Evolutionary conservation across 345 rosid species (phyloP).

Genomic region (Bruguiera gymnorhiza): DNA sequence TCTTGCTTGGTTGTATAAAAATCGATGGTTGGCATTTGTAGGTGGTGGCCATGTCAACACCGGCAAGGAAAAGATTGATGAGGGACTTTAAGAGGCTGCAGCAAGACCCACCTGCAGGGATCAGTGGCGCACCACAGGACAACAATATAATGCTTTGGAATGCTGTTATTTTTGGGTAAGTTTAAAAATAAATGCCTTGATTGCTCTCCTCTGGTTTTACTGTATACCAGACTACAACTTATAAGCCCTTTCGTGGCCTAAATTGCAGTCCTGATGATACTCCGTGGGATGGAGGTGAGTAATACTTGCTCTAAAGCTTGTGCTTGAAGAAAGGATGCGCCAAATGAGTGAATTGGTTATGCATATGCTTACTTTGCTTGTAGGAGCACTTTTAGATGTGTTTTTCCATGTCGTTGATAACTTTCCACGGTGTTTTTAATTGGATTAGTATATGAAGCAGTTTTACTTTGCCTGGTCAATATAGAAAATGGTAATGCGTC

Average conservation of each 20-base stretch:
- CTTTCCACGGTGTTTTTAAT: background rate
- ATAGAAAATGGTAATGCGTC: too few species aligned
- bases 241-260: slow-evolving; percentile 25
- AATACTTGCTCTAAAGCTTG: slow-evolving; percentile 4
- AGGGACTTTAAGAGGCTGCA: slow-evolving; percentile 39
- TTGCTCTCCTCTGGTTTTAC: background rate
- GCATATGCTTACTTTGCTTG: background rate
- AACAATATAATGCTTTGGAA: slow-evolving; percentile 35
- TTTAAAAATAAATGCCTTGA: background rate
- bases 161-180: slow-evolving; percentile 37
- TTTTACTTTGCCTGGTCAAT: too few species aligned
- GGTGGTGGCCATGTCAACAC: slow-evolving; percentile 26
- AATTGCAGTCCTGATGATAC: slow-evolving; percentile 69
- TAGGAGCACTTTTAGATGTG: background rate
- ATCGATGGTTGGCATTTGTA: background rate
- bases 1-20: background rate
- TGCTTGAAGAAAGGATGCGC: slow-evolving; percentile 4
- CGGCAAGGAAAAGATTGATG: slow-evolving; percentile 34
- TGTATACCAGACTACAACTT: slow-evolving; percentile 12
- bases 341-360: background rate
- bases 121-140: slow-evolving; percentile 37
- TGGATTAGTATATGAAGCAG: too few species aligned
- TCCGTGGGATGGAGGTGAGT: slow-evolving; percentile 83
- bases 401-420: background rate
- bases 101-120: slow-evolving; percentile 42